Evolutionary conservation across 2,329 filamentous ascomycete species (phyloP), one percentile per base, ranked within the genome.

Genomic region (Diaporthe sp.): DNA sequence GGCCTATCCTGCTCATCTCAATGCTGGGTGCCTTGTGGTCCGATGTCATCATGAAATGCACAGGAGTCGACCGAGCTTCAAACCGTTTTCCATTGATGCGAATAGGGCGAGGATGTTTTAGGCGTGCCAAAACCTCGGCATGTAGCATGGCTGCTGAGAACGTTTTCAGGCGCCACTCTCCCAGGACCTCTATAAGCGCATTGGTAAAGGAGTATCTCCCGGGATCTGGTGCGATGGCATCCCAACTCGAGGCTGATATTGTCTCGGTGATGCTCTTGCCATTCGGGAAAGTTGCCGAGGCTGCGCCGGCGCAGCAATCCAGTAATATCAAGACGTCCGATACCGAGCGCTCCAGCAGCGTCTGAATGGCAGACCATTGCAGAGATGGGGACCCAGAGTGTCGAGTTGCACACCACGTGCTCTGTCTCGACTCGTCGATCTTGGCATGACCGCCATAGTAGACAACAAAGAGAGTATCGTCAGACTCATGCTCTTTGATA

Each of bases 11-110:
- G 8, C 86, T 86, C 49, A 91, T 81, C 79, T 91, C 89, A 58
- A 92, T 91, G 74, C 90, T 91, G 0, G 89, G 88, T 1, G 88
- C 89, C 75, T 86, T 89, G 79, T 91, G 89, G 75, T 91, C 90
- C 25, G 88, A 86, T 2, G 90, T 91, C 89, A 91, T 91, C 88
- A 91, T 91, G 78, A 91, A 91, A 78, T 92, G 90, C 6, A 91
- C 89, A 0, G 90, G 90, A 0, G 90, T 91, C 2, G 89, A 90
- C 53, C 90, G 86, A 49, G 88, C 88, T 79, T 91, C 90, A 63
- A 90, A 90, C 25, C 88, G 86, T 81, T 88, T 89, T 71, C 90
- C 90, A 77, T 91, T 90, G 78, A 89, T 87, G 74, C 88, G 86
- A 77, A 90, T 88, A 28, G 89, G 90, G 10, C 90, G 84, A 7